Evolutionary conservation across 345 rosid genomes (phyloP), one percentile per base, ranked within the genome.

Genomic region (Brassica incana): DNA sequence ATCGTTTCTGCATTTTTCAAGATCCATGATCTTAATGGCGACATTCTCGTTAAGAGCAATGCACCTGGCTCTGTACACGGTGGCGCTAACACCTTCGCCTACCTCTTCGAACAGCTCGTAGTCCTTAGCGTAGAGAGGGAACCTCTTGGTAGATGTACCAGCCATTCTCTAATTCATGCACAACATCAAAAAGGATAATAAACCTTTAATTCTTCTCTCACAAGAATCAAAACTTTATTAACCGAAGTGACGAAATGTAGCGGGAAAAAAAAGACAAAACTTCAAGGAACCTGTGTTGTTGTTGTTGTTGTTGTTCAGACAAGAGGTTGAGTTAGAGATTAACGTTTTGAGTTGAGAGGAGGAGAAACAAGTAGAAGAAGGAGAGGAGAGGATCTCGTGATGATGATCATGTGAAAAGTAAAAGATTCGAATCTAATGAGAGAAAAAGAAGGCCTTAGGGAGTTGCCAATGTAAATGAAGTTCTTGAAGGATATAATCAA

Each of bases 41-140:
- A 93, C 98, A 40, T 77, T 83, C 86, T 88, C 93, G 68, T 93
- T 87, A 0, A 91, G 85, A 23, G 92, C 90, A 78, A 90, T 78
- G 83, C 98, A 93, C 3, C 90, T 90, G 76, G 97, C 97, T 84
- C 88, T 88, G 54, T 82, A 80, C 30, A 93, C 98, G n/a, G 88
- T 86, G 74, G 98, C 97, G 43, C 97, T 91, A 73, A 90, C 94
- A 75, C 98, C 97, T 83, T 91, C 93, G 8, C 98, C 98, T 25
- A 91, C 90, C 52, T 90, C 97, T 84, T 93, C 97, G 63, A 87
- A 93, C 16, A 88, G 81, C 73, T 83, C 88, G 52, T 93, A 93
- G 56, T 91, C 97, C 20, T 87, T 88, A 12, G 93, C 89, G 75
- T 56, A 66, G 5, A 88, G 82, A 14, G 98, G 94, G 77, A 73